phyloP scores from a whole-genome alignment of 257 asterid species.

The Striga asiatica region DNA sequence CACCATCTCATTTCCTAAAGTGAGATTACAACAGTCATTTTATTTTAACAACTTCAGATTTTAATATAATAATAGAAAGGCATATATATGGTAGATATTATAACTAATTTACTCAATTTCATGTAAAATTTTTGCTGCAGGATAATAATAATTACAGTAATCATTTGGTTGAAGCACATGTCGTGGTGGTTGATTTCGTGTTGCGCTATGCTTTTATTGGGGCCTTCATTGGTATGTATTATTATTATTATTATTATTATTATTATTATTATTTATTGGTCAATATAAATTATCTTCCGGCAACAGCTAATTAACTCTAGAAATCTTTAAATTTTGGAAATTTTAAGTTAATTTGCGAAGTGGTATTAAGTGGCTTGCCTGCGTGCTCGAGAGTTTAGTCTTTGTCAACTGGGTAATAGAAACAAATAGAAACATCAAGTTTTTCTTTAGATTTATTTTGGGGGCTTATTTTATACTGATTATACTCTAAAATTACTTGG shows the following conservation, averaged over 20 bases:
- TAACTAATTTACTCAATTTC: too few relatives aligned
- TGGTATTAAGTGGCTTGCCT: neutral
- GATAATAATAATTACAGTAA: neutral
- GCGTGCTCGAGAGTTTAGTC: neutral
- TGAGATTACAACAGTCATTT: neutral
- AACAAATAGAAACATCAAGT: neutral
- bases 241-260: too few relatives aligned
- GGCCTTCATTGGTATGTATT: slow-evolving; percentile 9
- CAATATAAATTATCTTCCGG: neutral
- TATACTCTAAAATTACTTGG: too few relatives aligned
- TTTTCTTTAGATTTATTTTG: neutral
- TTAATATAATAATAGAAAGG: too few relatives aligned
- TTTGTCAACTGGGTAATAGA: neutral
- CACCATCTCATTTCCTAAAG: neutral
- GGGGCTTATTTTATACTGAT: too few relatives aligned
- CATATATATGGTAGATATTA: too few relatives aligned
- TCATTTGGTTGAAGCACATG: neutral
- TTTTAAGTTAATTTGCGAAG: too few relatives aligned
- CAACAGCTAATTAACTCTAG: neutral
- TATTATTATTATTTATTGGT: neutral
- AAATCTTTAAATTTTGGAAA: too few relatives aligned
- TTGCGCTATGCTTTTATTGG: slow-evolving; percentile 9
- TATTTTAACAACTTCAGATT: too few relatives aligned
- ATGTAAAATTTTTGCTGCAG: too few relatives aligned
- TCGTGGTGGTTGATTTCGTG: neutral